Evolutionary conservation across 2,329 filamentous ascomycete species (phyloP).

Genomic region (Aspergillus persii): DNA sequence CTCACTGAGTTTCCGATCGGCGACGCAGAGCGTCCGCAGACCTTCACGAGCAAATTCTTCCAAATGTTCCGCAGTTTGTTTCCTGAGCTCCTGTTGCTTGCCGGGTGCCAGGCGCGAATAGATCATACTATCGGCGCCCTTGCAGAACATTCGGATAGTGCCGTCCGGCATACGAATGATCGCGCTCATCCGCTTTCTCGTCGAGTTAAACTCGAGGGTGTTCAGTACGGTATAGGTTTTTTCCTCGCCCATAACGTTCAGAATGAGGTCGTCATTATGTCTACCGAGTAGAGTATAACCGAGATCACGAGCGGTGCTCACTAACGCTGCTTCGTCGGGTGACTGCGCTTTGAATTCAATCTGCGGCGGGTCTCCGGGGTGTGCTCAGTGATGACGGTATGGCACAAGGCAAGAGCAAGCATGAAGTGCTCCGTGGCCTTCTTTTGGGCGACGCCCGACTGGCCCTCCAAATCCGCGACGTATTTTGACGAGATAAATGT

Average conservation of each 20-base stretch:
- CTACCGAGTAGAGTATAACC: conserved; percentile 89
- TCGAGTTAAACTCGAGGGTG: conserved; percentile 96
- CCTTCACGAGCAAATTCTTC: conserved; percentile 97
- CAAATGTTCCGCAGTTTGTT: conserved; percentile 83
- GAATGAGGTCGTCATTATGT: conserved; percentile 72
- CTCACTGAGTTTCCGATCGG: conserved; percentile 75
- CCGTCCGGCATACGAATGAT: conserved; percentile 94
- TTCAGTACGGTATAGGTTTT: conserved; percentile 84
- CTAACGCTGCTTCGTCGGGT: conserved; percentile 91
- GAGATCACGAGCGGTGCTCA: conserved; percentile 90
- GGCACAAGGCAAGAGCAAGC: conserved; percentile 91
- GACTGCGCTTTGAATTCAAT: conserved; percentile 97
- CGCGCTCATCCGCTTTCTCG: conserved; percentile 94
- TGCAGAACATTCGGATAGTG: conserved; percentile 88
- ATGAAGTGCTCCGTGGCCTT: conserved; percentile 84
- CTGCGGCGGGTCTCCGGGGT: conserved; percentile 81
- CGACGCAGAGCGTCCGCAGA: conserved; percentile 90
- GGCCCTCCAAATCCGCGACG: conserved; percentile 75
- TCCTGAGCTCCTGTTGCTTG: conserved; percentile 79
- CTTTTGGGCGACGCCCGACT: conserved; percentile 73
- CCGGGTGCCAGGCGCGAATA: conserved; percentile 85
- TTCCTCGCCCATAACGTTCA: conserved; percentile 86
- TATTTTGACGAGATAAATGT: conserved; percentile 93
- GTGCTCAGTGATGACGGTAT: conserved; percentile 90
- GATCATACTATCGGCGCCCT: conserved; percentile 95